Evolutionary conservation across 306 rosid species (phyloP).

Genomic region (Corylus avellana): DNA sequence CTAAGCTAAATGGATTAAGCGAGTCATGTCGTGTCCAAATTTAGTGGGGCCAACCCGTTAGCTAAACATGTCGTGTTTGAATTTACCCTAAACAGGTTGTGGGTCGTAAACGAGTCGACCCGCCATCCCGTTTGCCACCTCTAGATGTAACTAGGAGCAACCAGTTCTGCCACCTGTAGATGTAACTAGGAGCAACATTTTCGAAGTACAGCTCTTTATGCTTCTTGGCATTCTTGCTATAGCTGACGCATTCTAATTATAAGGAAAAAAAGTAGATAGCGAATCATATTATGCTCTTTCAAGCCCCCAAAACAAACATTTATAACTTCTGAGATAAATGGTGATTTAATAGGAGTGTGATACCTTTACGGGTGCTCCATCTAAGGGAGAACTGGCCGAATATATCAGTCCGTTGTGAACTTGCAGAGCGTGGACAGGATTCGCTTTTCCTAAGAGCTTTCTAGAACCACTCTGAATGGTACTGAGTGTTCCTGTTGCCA

Average conservation of each 20-base stretch:
- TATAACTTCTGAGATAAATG: too few relatives aligned
- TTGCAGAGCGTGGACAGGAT: slow-evolving; percentile 72
- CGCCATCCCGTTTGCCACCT: too few relatives aligned
- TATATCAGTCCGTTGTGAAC: slow-evolving; percentile 60
- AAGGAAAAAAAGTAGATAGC: neutral
- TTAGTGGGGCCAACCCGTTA: too few relatives aligned
- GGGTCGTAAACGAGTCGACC: too few relatives aligned
- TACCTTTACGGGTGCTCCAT: slow-evolving; percentile 86
- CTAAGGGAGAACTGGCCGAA: slow-evolving; percentile 68
- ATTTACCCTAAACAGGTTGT: too few relatives aligned
- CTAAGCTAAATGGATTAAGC: too few relatives aligned
- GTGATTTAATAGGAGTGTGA: neutral
- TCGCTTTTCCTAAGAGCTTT: slow-evolving; percentile 70
- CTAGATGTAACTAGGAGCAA: too few relatives aligned
- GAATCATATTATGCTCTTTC: neutral
- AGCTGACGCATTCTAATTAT: neutral
- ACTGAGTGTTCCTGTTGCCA: slow-evolving; percentile 63
- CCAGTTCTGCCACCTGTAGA: too few relatives aligned
- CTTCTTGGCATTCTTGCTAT: neutral
- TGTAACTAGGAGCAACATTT: neutral
- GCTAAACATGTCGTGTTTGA: too few relatives aligned
- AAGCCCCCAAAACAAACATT: neutral
- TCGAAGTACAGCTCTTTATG: neutral
- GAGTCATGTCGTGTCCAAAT: too few relatives aligned
- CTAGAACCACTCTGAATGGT: slow-evolving; percentile 69